A percentile compares a stretch with the other conserved stretches of the same genome.
These are phyloP conservation scores for Monosporozyma yasuniensis DNA, from an alignment of 805 yeast genomes.

Conservation along the genomic window DNA sequence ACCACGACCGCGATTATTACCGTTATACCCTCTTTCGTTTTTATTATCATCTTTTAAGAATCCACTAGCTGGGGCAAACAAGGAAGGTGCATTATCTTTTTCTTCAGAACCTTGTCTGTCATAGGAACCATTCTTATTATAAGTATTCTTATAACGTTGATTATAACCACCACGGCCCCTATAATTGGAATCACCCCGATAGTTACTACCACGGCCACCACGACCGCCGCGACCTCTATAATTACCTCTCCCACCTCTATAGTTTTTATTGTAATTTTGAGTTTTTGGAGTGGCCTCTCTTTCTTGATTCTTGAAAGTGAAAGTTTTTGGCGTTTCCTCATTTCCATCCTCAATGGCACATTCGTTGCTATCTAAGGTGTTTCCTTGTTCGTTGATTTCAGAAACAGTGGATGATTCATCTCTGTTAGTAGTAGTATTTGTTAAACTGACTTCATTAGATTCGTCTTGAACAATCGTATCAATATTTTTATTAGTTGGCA, in stretches of 20 bases:
- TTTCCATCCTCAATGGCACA: neutral
- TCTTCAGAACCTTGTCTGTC: neutral
- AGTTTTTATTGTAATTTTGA: neutral
- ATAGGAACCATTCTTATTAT: conserved; percentile 3
- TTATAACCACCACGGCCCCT: conserved; percentile 9
- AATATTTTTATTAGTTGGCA: neutral
- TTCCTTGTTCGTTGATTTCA: neutral
- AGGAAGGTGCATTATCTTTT: conserved; percentile 16
- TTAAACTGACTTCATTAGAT: neutral
- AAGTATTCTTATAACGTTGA: conserved; percentile 2
- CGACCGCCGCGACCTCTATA: conserved; percentile 5
- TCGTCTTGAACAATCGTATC: neutral
- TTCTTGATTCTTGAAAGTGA: conserved; percentile 13
- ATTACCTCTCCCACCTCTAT: conserved; percentile 1
- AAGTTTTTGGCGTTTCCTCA: conserved; percentile 1
- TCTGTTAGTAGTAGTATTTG: neutral
- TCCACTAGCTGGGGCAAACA: conserved; percentile 29
- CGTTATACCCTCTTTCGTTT: conserved; percentile 12
- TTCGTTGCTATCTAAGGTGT: neutral
- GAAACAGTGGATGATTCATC: neutral
- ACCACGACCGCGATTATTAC: conserved; percentile 8
- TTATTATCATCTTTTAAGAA: conserved; percentile 16
- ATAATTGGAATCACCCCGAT: conserved; percentile 2
- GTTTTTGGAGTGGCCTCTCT: neutral
- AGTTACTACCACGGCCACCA: conserved; percentile 6